Percentiles rank a stretch among this genome's conserved stretches.
These are phyloP conservation scores for Blastocystis sp. DNA, from an alignment of 352 stramenopile genomes.

Conservation along the genomic window DNA sequence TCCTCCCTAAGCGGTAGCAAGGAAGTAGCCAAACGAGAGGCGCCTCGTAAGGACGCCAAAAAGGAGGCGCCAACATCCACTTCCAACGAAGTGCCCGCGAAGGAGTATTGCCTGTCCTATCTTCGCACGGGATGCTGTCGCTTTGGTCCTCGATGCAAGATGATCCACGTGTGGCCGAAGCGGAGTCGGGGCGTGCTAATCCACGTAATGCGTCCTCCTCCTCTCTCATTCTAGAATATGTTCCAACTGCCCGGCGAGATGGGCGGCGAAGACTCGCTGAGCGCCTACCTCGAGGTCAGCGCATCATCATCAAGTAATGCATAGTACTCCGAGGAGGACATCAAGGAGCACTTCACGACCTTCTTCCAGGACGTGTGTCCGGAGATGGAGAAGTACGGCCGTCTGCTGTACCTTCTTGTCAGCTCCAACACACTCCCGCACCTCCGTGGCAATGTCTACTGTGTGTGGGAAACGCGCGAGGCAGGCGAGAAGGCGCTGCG, in stretches of 20 bases:
- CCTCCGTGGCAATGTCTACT: constrained; percentile 58
- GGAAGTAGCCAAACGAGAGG: constrained; percentile 9
- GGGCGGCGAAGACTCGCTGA: constrained; percentile 13
- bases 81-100: background rate
- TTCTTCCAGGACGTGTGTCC: constrained; percentile 45
- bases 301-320: background rate
- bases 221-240: constrained; percentile 38
- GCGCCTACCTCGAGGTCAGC: constrained; percentile 39
- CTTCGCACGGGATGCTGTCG: constrained; percentile 61
- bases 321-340: constrained; percentile 52
- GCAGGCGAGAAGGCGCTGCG: constrained; percentile 17
- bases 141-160: constrained; percentile 44
- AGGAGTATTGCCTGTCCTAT: constrained; percentile 60
- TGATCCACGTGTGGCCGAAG: constrained; percentile 5
- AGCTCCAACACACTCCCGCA: constrained; percentile 14
- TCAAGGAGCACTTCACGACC: background rate
- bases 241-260: background rate
- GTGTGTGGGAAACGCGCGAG: constrained; percentile 54
- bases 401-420: constrained; percentile 13
- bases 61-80: background rate
- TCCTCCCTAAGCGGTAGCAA: background rate
- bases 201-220: background rate
- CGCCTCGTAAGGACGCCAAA: background rate
- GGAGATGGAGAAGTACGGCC: constrained; percentile 19
- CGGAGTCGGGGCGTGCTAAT: constrained; percentile 54